These are phyloP conservation scores for Tricladium varicosporioides DNA, from an alignment of 2,329 filamentous ascomycete genomes.

Conservation along the genomic window DNA sequence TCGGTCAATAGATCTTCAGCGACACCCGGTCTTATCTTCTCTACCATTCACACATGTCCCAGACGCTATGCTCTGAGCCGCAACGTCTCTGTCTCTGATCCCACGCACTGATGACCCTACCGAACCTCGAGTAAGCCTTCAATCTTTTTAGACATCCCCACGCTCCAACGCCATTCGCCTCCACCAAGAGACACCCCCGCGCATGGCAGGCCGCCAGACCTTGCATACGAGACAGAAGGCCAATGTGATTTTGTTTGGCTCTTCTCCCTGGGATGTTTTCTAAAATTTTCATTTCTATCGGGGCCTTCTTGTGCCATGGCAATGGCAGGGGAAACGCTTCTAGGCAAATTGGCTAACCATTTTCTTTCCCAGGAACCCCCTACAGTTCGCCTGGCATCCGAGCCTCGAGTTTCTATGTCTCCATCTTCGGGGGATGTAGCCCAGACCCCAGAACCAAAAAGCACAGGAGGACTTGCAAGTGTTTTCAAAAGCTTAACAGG, in stretches of 20 bases:
- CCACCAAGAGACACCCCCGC: neutral
- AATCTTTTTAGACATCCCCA: neutral
- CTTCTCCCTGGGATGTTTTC: neutral
- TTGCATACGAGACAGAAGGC: neutral
- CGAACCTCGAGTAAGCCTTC: neutral
- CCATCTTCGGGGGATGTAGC: conserved; percentile 56
- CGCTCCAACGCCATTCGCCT: neutral
- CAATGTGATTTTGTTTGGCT: neutral
- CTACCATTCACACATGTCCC: neutral
- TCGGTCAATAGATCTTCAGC: neutral
- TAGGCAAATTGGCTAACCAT: neutral
- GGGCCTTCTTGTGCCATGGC: neutral
- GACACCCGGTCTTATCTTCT: neutral
- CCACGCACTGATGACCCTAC: neutral
- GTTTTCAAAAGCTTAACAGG: conserved; percentile 61
- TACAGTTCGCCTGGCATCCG: neutral
- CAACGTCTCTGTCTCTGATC: neutral
- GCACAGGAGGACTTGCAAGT: conserved; percentile 55
- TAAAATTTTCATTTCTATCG: neutral
- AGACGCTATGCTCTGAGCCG: neutral
- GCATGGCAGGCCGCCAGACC: neutral
- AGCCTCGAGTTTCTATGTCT: conserved; percentile 50
- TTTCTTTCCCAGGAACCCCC: neutral
- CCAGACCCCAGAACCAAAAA: conserved; percentile 54
- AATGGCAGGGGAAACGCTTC: neutral